phyloP scores from a whole-genome alignment of 2,329 filamentous ascomycete species.

The Aureobasidium sp. region DNA sequence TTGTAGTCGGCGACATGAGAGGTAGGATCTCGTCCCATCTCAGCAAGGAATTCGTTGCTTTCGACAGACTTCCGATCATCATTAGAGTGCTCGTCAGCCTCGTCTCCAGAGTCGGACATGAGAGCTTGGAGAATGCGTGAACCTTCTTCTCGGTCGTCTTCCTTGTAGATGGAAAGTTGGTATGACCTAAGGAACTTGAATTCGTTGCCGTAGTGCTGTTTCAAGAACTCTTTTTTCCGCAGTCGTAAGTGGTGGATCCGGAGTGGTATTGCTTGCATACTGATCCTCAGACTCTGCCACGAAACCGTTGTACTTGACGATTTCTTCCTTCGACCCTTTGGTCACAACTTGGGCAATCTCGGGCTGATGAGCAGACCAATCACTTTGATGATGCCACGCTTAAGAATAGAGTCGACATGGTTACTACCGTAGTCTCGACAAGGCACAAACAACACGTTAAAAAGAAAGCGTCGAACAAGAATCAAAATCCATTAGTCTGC shows the following conservation, averaged over 20 bases:
- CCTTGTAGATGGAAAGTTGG: slow-evolving; percentile 27
- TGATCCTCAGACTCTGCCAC: no score
- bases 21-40: slow-evolving; percentile 15
- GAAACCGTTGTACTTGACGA: no score
- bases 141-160: slow-evolving; percentile 30
- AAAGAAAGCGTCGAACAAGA: no score
- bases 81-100: slow-evolving; percentile 31
- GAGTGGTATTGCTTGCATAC: no score
- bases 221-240: slow-evolving; percentile 28
- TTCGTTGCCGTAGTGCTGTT: slow-evolving; percentile 24
- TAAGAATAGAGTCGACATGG: no score
- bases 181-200: slow-evolving; percentile 25
- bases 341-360: no score
- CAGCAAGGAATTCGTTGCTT: slow-evolving; percentile 8
- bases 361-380: no score
- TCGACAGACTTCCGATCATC: background rate
- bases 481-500: no score
- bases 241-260: slow-evolving; percentile 1
- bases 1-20: slow-evolving; percentile 18
- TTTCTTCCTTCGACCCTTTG: no score
- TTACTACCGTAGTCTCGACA: no score
- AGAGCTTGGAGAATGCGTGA: slow-evolving; percentile 21
- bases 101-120: slow-evolving; percentile 45
- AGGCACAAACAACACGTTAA: no score
- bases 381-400: no score